A percentile compares a stretch with the other conserved stretches of the same genome.
Conservation (phyloP, 495 filamentous ascomycete species). For the Saxispiralis lemnorum region DNA sequence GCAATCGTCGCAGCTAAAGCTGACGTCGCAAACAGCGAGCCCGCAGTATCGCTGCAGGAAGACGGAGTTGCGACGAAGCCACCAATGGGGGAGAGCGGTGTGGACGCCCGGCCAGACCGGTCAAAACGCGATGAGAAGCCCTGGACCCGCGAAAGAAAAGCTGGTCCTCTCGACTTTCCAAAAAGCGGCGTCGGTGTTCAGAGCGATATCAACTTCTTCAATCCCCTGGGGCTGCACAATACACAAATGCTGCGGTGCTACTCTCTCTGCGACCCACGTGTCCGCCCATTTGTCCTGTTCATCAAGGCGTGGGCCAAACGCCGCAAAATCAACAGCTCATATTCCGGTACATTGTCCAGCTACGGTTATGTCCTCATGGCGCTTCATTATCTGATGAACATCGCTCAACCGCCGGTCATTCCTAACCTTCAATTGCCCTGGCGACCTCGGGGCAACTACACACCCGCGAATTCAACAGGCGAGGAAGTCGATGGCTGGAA, state of each 20-base stretch:
- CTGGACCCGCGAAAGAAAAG: slow-evolving; percentile 32
- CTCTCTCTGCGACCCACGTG: slow-evolving; percentile 50
- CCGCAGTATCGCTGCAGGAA: too few species aligned
- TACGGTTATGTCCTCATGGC: slow-evolving; percentile 87
- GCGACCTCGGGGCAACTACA: slow-evolving; percentile 18
- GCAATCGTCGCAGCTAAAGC: too few species aligned
- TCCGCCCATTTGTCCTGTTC: slow-evolving; percentile 59
- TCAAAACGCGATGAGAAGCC: slow-evolving; percentile 4
- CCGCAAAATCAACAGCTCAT: slow-evolving; percentile 64
- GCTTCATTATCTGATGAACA: slow-evolving; percentile 73
- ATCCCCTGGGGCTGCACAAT: slow-evolving; percentile 61
- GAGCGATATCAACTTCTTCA: slow-evolving; percentile 75
- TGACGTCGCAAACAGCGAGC: too few species aligned
- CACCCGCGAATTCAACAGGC: slow-evolving; percentile 19
- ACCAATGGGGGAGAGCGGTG: neutral
- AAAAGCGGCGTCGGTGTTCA: slow-evolving; percentile 51
- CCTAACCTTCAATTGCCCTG: slow-evolving; percentile 50
- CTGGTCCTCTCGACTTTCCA: slow-evolving; percentile 50
- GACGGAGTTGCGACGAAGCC: neutral
- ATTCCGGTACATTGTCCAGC: slow-evolving; percentile 61
- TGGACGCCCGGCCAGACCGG: neutral
- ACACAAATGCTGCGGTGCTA: slow-evolving; percentile 63
- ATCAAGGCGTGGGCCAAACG: slow-evolving; percentile 70
- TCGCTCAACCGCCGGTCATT: slow-evolving; percentile 57
- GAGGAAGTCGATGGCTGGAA: slow-evolving; percentile 36